Percentiles rank a stretch among this genome's conserved stretches.
Conservation (phyloP, 2,329 filamentous ascomycete genomes). For the Daldinia eschscholtzii region DNA sequence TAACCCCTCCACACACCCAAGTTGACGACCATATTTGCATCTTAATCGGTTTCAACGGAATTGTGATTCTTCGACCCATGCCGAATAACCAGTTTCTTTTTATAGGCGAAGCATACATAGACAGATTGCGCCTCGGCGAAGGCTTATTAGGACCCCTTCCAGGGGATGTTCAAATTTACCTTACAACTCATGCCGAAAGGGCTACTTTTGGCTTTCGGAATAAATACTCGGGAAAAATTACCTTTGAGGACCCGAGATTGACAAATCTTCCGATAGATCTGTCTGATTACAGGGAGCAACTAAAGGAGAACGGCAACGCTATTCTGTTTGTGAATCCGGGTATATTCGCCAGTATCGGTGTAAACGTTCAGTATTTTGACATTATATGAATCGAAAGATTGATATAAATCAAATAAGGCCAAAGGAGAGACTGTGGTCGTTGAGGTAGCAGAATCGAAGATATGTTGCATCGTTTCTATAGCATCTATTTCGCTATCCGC, state of each 20-base stretch:
- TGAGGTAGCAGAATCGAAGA: not conserved
- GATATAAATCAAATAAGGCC: not conserved
- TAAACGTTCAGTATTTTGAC: slow-evolving; percentile 1
- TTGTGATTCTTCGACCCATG: not conserved
- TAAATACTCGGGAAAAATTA: not conserved
- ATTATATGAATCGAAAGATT: not conserved
- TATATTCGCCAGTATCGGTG: not conserved
- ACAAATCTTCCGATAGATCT: not conserved
- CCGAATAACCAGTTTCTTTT: not conserved
- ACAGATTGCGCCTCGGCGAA: not conserved
- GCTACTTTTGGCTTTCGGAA: slow-evolving; percentile 3
- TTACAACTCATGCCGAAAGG: not conserved
- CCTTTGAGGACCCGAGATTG: slow-evolving; percentile 6
- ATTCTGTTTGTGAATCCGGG: not conserved
- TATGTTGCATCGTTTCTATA: not conserved
- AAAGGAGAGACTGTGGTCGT: not conserved
- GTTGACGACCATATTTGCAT: not conserved
- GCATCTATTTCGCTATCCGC: not conserved
- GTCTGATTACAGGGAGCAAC: not conserved
- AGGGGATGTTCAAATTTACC: not conserved
- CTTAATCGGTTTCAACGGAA: slow-evolving; percentile 1
- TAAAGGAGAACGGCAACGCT: not conserved
- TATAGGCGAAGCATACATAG: slow-evolving; percentile 1
- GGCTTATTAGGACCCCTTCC: slow-evolving; percentile 7
- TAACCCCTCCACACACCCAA: not conserved